phyloP scores from a whole-genome alignment of 768 basidiomycete genomes.

The Naematelia aurantialba region DNA sequence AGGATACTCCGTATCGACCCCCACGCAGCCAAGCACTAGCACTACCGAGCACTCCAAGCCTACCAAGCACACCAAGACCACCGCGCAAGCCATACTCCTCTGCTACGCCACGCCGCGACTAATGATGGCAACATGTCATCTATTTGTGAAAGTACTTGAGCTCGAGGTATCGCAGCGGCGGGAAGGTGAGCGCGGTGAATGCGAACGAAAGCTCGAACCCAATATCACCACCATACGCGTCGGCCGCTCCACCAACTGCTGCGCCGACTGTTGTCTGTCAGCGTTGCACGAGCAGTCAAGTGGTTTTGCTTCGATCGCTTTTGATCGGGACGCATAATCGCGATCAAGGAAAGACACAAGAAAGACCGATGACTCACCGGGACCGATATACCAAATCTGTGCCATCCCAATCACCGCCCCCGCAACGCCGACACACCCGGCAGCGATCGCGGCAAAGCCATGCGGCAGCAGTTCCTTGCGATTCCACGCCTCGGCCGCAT shows the following conservation, averaged over 20 bases:
- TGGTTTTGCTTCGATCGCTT: neutral
- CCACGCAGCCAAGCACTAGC: too few species aligned
- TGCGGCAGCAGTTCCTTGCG: conserved; percentile 46
- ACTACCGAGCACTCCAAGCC: too few species aligned
- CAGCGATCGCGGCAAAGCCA: conserved; percentile 51
- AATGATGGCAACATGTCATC: neutral
- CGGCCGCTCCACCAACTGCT: conserved; percentile 52
- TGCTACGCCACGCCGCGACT: too few species aligned
- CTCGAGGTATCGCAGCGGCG: conserved; percentile 57
- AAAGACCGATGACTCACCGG: conserved; percentile 13
- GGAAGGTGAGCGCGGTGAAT: conserved; percentile 57
- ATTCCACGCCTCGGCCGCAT: conserved; percentile 51
- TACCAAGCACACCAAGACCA: too few species aligned
- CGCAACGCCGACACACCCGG: conserved; percentile 51
- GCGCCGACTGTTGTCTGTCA: conserved; percentile 48
- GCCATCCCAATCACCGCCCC: conserved; percentile 60
- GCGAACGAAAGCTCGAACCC: conserved; percentile 58
- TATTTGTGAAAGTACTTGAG: conserved; percentile 41
- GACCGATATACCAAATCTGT: conserved; percentile 57
- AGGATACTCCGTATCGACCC: too few species aligned
- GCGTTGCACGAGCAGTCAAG: too few species aligned
- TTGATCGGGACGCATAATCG: neutral
- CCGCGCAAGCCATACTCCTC: too few species aligned
- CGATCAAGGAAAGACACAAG: neutral
- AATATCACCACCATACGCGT: conserved; percentile 54